phyloP scores from a whole-genome alignment of 139 green algal species.

The Pleodorina starrii region DNA sequence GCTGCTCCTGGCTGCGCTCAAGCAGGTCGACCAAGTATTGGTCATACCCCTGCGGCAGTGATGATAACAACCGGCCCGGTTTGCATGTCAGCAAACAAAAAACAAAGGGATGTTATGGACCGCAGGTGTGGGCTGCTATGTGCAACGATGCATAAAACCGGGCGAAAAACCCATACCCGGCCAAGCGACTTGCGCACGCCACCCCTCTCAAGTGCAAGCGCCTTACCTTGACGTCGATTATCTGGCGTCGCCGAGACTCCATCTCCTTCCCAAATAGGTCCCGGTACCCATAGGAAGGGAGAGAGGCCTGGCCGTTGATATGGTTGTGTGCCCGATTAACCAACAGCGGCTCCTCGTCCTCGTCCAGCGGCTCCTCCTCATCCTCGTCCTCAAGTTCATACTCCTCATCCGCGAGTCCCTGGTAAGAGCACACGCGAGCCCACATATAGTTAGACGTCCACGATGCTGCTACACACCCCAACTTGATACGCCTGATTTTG shows the following conservation, averaged over 20 bases:
- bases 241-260: slow-evolving; percentile 15
- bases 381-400: slow-evolving; percentile 51
- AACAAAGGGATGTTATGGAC: too few species aligned
- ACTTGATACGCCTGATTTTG: too few species aligned
- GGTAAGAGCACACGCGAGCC: neutral
- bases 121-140: too few species aligned
- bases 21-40: slow-evolving; percentile 54
- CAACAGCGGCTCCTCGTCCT: slow-evolving; percentile 46
- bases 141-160: too few species aligned
- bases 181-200: too few species aligned
- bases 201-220: too few species aligned
- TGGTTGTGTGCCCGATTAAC: neutral
- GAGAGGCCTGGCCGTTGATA: slow-evolving; percentile 4
- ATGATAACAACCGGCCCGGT: too few species aligned
- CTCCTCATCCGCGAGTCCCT: slow-evolving; percentile 57
- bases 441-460: too few species aligned
- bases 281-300: slow-evolving; percentile 25
- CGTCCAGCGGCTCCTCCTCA: slow-evolving; percentile 7
- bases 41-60: slow-evolving; percentile 50
- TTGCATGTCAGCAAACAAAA: too few species aligned
- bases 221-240: slow-evolving; percentile 44
- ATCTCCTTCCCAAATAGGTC: slow-evolving; percentile 51
- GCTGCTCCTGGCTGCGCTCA: slow-evolving; percentile 14
- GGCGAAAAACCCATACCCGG: too few species aligned
- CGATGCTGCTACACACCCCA: too few species aligned